Percentiles rank a stretch among this genome's conserved stretches.
phyloP scores from a whole-genome alignment of 139 green algal species.

The Monoraphidium neglectum region DNA sequence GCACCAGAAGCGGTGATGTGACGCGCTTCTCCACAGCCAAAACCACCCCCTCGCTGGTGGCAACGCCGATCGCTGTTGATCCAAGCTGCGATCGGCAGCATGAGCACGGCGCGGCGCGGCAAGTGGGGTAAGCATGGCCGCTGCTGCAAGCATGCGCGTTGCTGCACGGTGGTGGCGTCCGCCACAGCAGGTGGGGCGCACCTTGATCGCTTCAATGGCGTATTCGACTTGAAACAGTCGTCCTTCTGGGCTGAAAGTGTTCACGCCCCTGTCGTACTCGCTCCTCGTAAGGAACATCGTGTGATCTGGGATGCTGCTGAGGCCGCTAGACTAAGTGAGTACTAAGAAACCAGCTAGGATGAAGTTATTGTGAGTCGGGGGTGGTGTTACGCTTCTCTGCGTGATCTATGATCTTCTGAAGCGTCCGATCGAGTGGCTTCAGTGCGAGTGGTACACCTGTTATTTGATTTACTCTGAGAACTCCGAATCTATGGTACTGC shows the following conservation, averaged over 20 bases:
- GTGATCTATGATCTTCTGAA: too few species aligned
- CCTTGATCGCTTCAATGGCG: conserved; percentile 99
- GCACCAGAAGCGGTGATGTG: conserved; percentile 93
- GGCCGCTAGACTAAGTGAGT: too few species aligned
- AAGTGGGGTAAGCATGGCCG: too few species aligned
- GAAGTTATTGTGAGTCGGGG: too few species aligned
- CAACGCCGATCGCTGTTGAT: conserved; percentile 96
- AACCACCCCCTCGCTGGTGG: conserved; percentile 90
- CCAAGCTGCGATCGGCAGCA: conserved; percentile 75
- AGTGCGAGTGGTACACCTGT: too few species aligned
- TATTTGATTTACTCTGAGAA: too few species aligned
- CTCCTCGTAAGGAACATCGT: conserved; percentile 63
- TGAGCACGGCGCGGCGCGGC: not conserved
- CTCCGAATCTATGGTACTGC: too few species aligned
- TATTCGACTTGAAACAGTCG: conserved; percentile 99
- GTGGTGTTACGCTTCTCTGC: too few species aligned
- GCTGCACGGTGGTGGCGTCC: not conserved
- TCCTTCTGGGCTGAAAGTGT: conserved; percentile 95
- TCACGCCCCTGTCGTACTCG: conserved; percentile 98
- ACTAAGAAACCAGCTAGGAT: too few species aligned
- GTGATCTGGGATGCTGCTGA: not conserved
- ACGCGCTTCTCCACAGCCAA: conserved; percentile 98
- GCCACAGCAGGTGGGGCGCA: conserved; percentile 24
- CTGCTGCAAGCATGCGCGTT: not conserved
- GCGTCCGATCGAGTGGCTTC: too few species aligned